These are phyloP conservation scores for Lepiota brunneoincarnata DNA, from an alignment of 768 basidiomycete genomes.

Conservation along the genomic window DNA sequence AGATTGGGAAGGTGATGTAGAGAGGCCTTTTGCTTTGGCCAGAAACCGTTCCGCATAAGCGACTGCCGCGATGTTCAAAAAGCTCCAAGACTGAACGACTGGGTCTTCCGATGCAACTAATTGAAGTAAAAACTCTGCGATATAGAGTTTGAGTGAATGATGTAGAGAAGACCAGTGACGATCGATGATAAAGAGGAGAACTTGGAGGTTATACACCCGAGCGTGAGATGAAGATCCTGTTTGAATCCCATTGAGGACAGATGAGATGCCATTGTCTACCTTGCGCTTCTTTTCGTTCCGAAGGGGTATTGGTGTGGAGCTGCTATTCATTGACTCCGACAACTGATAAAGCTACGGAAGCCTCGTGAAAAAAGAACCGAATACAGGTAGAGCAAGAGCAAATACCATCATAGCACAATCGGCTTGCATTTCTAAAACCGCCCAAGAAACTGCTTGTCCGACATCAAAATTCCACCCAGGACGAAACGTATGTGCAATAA, in stretches of 20 bases:
- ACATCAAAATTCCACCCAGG: slow-evolving; percentile 72
- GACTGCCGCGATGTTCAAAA: slow-evolving; percentile 76
- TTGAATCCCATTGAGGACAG: slow-evolving; percentile 51
- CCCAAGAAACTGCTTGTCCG: slow-evolving; percentile 75
- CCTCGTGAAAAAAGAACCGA: slow-evolving; percentile 3
- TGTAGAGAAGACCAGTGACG: slow-evolving; percentile 72
- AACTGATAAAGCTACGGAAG: slow-evolving; percentile 54
- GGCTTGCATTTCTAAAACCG: slow-evolving; percentile 74
- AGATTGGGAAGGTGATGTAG: slow-evolving; percentile 1
- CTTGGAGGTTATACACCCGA: slow-evolving; percentile 60
- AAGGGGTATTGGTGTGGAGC: slow-evolving; percentile 18
- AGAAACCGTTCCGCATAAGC: slow-evolving; percentile 43
- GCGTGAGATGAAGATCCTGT: slow-evolving; percentile 24
- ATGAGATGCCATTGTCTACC: slow-evolving; percentile 56
- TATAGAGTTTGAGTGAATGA: slow-evolving; percentile 48
- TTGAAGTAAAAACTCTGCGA: slow-evolving; percentile 54
- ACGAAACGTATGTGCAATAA: slow-evolving; percentile 64
- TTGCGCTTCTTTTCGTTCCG: slow-evolving; percentile 48
- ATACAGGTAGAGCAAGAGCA: background rate
- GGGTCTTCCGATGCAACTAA: slow-evolving; percentile 65
- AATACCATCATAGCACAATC: slow-evolving; percentile 55
- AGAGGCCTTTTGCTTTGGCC: slow-evolving; percentile 14
- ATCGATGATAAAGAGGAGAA: slow-evolving; percentile 82
- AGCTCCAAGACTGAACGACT: slow-evolving; percentile 78
- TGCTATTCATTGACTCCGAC: slow-evolving; percentile 52